Conservation (phyloP, 2,329 filamentous ascomycete species). For the Diplodia intermedia region DNA sequence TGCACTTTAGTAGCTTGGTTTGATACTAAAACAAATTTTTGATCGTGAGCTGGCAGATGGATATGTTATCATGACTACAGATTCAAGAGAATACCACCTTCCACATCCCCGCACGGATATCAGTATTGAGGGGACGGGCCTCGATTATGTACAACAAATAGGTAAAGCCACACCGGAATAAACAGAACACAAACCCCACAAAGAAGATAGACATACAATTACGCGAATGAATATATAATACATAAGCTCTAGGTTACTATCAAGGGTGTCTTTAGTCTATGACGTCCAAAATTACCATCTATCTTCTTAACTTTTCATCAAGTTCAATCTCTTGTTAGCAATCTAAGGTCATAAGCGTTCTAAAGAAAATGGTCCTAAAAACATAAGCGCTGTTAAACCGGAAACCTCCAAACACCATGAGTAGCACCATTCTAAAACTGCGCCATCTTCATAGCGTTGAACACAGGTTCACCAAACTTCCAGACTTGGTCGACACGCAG, state of each 20-base stretch:
- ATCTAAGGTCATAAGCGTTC: neutral
- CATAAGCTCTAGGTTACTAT: neutral
- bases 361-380: neutral
- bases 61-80: too few relatives aligned
- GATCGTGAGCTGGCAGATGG: too few relatives aligned
- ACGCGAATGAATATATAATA: neutral
- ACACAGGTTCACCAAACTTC: constrained; percentile 68
- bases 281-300: neutral
- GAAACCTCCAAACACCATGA: neutral
- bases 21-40: too few relatives aligned
- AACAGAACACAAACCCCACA: too few relatives aligned
- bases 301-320: neutral
- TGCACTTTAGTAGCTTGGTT: too few relatives aligned
- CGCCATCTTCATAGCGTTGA: constrained; percentile 7
- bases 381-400: neutral
- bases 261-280: constrained; percentile 1
- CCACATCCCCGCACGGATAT: too few relatives aligned
- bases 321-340: constrained; percentile 1
- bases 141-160: too few relatives aligned
- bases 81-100: too few relatives aligned
- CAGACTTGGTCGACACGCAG: constrained; percentile 77
- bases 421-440: neutral
- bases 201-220: too few relatives aligned
- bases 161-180: too few relatives aligned
- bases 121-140: too few relatives aligned